Evolutionary conservation across 768 basidiomycete species (phyloP), one percentile per base, ranked within the genome.

Genomic region (Tylopilus felleus): DNA sequence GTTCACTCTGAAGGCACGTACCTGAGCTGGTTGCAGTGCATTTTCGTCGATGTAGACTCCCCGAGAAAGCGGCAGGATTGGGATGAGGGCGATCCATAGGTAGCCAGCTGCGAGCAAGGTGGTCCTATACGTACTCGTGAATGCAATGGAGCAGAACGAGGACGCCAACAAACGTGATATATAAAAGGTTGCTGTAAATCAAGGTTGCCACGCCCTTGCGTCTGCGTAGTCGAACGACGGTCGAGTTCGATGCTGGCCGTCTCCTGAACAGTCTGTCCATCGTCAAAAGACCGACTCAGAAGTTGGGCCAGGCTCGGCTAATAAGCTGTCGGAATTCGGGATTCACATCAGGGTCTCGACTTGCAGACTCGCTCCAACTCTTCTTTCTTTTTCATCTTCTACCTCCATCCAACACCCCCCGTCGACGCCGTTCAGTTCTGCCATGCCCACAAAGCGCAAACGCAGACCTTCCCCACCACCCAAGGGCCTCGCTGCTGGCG

Each of bases 41-140:
- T 98, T 97, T 74, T 99, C 97, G 68, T 96, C 93, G 47, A 96
- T 88, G 66, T 93, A 96, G 9, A 85, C 90, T 9, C 74, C 69
- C 58, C 83, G 78, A 17, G 83, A 85, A 5, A 95, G 75, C 1
- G 73, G 73, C 6, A 83, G 75, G 13, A 79, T 77, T 4, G 95
- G 95, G 49, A 97, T 76, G 6, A 81, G 72, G n/a, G 86, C 59
- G 71, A 97, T 80, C 93, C 94, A 98, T n/a, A 81, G 46, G 68
- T 91, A 84, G 13, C 93, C 93, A 5, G 74, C 72, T 23, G 76
- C 49, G 49, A 92, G 78, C 23, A 97, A 71, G 5, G 73, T 41
- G 3, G 79, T 57, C 68, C 91, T 91, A 44, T 22, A 28, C 4
- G 13, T 35, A 28, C n/a, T 62, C 29, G 51, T 47, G 5, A 49